Base-by-base conservation (phyloP, 1,284 basidiomycete species). In the Erythrobasidium hasegawianum region DNA sequence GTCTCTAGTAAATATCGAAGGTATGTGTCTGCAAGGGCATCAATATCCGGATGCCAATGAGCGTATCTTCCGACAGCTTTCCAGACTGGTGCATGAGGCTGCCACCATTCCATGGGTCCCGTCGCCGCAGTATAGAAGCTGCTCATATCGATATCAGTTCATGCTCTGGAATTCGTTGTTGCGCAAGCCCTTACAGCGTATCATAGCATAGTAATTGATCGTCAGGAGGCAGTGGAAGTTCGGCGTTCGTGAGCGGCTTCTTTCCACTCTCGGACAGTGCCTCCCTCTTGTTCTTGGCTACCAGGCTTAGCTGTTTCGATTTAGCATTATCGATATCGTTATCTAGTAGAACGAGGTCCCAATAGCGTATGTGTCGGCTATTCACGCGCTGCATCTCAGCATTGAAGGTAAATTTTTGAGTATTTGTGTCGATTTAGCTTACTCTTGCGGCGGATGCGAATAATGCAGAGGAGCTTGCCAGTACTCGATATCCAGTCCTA, bases 21-120 rank as follows among this genome's bases (percentile, higher is more conserved):
- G 29, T 65, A 65, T 2, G 20, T 33, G 18, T 65, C 62, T 18
- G 56, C 62, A 24, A 65, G 56, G n/a, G 26, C 29, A 2, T 10
- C 11, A 10, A 65, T 56, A 13, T 39, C 55, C 13, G 41, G 8
- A 24, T 57, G 57, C 24, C 55, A 65, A 45, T 38, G 62, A 1
- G 29, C 62, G 55, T 65, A 53, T 38, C 56, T 16, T 2, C 62
- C 62, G 22, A 65, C 45, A 8, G 62, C 47, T 16, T 65, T 65
- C 62, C 62, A 65, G 45, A 65, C 62, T 10, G 62, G 62, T 20
- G 62, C 62, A 43, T 65, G 62, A 27, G 62, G 62, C 62, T 65
- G 56, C 62, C 62, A 65, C 62, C 62, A 65, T 41, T 65, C 62
- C 18, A 39, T 20, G 2, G 62, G 62, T 40, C 55, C 55, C 8